phyloP scores from a whole-genome alignment of 768 basidiomycete species.

The Termitomyces sp. region DNA sequence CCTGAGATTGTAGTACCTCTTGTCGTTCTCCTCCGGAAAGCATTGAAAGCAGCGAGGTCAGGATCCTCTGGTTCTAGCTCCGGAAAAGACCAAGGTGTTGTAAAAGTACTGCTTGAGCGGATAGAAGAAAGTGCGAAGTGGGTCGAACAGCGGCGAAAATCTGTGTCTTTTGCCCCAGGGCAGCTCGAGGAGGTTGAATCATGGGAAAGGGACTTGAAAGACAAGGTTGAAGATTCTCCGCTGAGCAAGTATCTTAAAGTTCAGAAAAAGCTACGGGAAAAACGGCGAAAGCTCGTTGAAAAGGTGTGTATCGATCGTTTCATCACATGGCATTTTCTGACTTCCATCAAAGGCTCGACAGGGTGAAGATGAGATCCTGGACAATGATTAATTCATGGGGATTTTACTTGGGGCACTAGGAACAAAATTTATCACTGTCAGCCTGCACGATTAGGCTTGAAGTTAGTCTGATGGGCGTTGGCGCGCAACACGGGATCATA shows the following conservation, averaged over 20 bases:
- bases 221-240: slow-evolving; percentile 66
- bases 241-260: slow-evolving; percentile 80
- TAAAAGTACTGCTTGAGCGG: slow-evolving; percentile 82
- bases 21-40: slow-evolving; percentile 64
- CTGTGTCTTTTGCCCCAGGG: slow-evolving; percentile 73
- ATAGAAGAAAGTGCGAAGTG: slow-evolving; percentile 81
- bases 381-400: slow-evolving; percentile 26
- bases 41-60: slow-evolving; percentile 60
- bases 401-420: neutral
- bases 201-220: slow-evolving; percentile 64
- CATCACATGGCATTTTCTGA: slow-evolving; percentile 15
- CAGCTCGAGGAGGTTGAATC: slow-evolving; percentile 62
- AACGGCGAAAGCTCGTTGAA: slow-evolving; percentile 63
- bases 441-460: neutral
- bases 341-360: slow-evolving; percentile 52
- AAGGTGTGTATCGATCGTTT: slow-evolving; percentile 48
- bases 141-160: slow-evolving; percentile 68
- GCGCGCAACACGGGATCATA: neutral
- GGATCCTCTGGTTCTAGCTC: slow-evolving; percentile 24
- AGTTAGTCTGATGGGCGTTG: slow-evolving; percentile 1
- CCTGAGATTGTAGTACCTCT: slow-evolving; percentile 89
- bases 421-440: neutral
- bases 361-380: slow-evolving; percentile 69
- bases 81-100: slow-evolving; percentile 54
- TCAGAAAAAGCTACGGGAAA: slow-evolving; percentile 77